Evolutionary conservation across 441 rosid genomes (phyloP).

Genomic region (Theobroma grandiflorum): DNA sequence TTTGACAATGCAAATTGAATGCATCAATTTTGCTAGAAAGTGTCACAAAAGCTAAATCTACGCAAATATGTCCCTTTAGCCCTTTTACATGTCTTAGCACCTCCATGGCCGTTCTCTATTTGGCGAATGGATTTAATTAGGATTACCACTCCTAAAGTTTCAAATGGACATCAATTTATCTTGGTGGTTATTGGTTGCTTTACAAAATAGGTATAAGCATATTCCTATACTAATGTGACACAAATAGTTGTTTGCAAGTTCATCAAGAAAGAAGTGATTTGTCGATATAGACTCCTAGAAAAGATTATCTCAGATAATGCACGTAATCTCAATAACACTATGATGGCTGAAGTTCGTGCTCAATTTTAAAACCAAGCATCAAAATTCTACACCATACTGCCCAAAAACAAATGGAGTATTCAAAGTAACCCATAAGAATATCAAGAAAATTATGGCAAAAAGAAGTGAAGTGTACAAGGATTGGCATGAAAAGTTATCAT

Average conservation of each 20-base stretch:
- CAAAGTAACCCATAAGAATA: conserved; percentile 21
- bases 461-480: conserved; percentile 17
- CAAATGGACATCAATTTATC: too few relatives aligned
- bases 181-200: too few relatives aligned
- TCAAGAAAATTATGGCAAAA: conserved; percentile 26
- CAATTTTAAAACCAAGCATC: too few relatives aligned
- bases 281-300: not conserved
- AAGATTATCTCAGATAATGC: conserved; percentile 15
- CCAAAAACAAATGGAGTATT: too few relatives aligned
- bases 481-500: too few relatives aligned
- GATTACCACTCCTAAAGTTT: too few relatives aligned
- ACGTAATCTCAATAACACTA: conserved; percentile 18
- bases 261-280: not conserved
- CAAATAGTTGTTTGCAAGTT: not conserved
- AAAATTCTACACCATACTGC: too few relatives aligned
- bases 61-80: not conserved
- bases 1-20: conserved; percentile 23
- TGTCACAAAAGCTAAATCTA: conserved; percentile 21
- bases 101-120: conserved; percentile 2
- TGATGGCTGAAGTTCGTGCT: not conserved
- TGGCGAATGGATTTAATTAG: conserved; percentile 18
- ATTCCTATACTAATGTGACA: not conserved
- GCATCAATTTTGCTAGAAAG: not conserved
- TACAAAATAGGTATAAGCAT: too few relatives aligned
- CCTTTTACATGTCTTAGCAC: not conserved